Evolutionary conservation across 2,329 filamentous ascomycete species (phyloP).

Genomic region (Hypoxylon sp.): DNA sequence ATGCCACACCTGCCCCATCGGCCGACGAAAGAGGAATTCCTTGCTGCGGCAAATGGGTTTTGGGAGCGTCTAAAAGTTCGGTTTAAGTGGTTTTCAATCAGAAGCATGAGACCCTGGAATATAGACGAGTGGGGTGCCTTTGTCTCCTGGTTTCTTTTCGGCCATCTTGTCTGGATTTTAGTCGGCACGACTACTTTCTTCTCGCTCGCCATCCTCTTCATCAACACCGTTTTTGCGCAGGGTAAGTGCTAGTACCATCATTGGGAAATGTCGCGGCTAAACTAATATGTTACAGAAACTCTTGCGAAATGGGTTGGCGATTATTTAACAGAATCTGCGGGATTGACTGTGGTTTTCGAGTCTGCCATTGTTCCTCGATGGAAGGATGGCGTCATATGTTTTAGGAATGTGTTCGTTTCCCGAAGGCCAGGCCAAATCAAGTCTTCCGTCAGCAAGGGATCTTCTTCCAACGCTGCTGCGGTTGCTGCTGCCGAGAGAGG

Average conservation of each 20-base stretch:
- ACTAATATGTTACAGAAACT: constrained; percentile 74
- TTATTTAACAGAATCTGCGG: constrained; percentile 93
- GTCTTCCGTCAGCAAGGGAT: constrained; percentile 92
- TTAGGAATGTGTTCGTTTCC: constrained; percentile 97
- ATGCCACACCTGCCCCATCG: constrained; percentile 84
- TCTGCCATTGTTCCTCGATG: constrained; percentile 97
- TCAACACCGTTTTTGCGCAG: constrained; percentile 97
- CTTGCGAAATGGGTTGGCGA: constrained; percentile 94
- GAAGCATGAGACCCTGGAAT: constrained; percentile 94
- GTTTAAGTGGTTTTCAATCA: constrained; percentile 98
- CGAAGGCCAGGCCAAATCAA: constrained; percentile 85
- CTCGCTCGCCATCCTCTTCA: constrained; percentile 87
- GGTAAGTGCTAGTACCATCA: constrained; percentile 64
- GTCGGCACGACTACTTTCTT: constrained; percentile 98
- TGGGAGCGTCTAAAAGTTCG: constrained; percentile 90
- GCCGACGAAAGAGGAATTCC: constrained; percentile 92
- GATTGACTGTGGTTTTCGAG: constrained; percentile 95
- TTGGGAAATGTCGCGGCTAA: not conserved
- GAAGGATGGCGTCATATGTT: constrained; percentile 94
- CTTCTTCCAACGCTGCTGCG: constrained; percentile 85
- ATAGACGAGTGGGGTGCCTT: constrained; percentile 96
- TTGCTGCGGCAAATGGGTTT: constrained; percentile 92
- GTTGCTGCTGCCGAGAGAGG: constrained; percentile 82
- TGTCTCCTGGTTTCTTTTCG: constrained; percentile 92
- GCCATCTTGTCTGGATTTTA: constrained; percentile 95